Evolutionary conservation across 257 asterid genomes (phyloP), one percentile per base, ranked within the genome.

Genomic region (Primulina eburnea): DNA sequence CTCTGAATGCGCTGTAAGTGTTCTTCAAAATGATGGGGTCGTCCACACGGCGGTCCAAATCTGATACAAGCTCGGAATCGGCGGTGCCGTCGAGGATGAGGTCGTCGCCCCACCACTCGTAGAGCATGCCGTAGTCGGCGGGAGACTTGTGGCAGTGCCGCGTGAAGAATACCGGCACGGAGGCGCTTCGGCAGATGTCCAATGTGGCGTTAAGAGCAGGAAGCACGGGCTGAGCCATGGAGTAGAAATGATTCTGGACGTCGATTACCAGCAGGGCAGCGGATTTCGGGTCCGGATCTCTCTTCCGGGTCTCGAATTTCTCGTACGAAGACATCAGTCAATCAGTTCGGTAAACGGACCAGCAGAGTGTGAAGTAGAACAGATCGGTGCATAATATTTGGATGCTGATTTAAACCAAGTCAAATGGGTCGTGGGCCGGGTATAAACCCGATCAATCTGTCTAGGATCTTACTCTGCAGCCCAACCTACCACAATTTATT

Each of bases 101-200:
- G 58, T 86, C 84, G n/a, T 90, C 88, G 60, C 76, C 17, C 95
- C 95, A 89, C 96, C 96, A 89, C 84, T 89, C 95, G 21, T 71
- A 35, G 7, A 89, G 72, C 87, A 83, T 82, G 29, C 87, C 85
- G 60, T 67, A 69, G 72, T 84, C 92, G 34, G 78, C 84, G 30
- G 82, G 88, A 52, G 92, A 78, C 70, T 78, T 78, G 75, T 89
- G 95, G 78, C 76, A 5, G 87, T 89, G 96, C 71, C 96, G 90
- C n/a, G 96, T 89, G 86, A 83, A 89, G 77, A 87, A 68, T 7
- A 89, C 73, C 17, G 92, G 95, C 18, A 87, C 21, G 16, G 84
- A 84, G 20, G 89, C 75, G 32, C 74, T 73, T 11, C 96, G 83
- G 73, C 89, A 89, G 71, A 85, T 84, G 73, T 78, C 76, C 75